A percentile compares a stretch with the other conserved stretches of the same genome.
Conservation (phyloP, 2,329 filamentous ascomycete species). For the Penicillium sp. region DNA sequence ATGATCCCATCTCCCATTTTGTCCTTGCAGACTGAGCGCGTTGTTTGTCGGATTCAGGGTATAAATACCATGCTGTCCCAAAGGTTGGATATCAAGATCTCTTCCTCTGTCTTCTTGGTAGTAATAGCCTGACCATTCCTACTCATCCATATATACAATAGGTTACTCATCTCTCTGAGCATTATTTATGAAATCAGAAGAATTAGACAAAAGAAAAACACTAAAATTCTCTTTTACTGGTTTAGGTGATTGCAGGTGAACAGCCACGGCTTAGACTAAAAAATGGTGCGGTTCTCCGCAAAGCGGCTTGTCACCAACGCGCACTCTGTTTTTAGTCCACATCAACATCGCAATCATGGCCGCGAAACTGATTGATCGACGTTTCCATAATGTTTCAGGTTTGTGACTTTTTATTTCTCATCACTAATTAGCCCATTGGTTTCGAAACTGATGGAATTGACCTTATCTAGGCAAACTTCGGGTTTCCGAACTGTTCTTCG, state of each 20-base stretch:
- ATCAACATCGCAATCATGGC: slow-evolving; percentile 31
- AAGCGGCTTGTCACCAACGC: slow-evolving; percentile 6
- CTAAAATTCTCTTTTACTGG: background rate
- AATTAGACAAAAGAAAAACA: background rate
- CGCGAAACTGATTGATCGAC: slow-evolving; percentile 41
- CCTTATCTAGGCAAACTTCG: slow-evolving; percentile 64
- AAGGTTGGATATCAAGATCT: too few species aligned
- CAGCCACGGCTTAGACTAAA: background rate
- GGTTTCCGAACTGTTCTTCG: slow-evolving; percentile 80
- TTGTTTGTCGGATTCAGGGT: too few species aligned
- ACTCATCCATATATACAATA: background rate
- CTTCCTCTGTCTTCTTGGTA: too few species aligned
- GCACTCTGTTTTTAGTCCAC: slow-evolving; percentile 5
- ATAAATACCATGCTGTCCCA: too few species aligned
- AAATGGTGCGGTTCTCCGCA: slow-evolving; percentile 14
- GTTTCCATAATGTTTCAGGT: slow-evolving; percentile 42
- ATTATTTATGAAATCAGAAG: too few species aligned
- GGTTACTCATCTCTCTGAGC: too few species aligned
- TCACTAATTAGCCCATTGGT: background rate
- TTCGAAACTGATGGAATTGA: slow-evolving; percentile 3
- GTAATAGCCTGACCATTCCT: too few species aligned
- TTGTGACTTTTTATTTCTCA: background rate
- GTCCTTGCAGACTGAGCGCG: too few species aligned
- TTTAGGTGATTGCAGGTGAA: background rate
- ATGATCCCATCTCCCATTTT: too few species aligned